Evolutionary conservation across 352 stramenopile species (phyloP), one percentile per base, ranked within the genome.

Genomic region (Pythium utonaiense): DNA sequence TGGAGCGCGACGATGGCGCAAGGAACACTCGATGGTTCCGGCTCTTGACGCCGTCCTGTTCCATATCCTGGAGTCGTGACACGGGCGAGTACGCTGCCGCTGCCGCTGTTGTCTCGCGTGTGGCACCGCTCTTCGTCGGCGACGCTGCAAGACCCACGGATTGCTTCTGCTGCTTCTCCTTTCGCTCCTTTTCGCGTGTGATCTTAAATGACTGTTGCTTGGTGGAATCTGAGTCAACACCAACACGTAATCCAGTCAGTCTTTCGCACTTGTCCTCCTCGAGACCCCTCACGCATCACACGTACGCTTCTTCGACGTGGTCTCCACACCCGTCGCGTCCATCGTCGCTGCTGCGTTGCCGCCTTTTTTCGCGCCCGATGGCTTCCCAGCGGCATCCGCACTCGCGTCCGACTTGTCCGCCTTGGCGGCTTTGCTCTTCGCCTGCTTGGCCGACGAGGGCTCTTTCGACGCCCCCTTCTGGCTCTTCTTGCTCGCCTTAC

Each of bases 21-120:
- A 89, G 54, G 25, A 88, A 75, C 40, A 89, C 68, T 53, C 81
- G 83, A 67, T 84, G 77, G 66, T 91, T 87, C 36, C 78, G 77
- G 66, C 75, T 89, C 62, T 91, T 91, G 55, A 85, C 67, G n/a
- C 69, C 70, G 56, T 91, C 78, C 14, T 74, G 75, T 6, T 75
- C 67, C 56, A 84, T 53, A 3, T 64, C 49, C 12, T 58, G 57
- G 9, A 64, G 48, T 45, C 57, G 57, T 24, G 36, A 38, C 22
- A 25, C 17, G 14, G 47, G 14, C 10, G 49, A 38, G 3, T 62
- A 40, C 33, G n/a, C n/a, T n/a, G 28, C 36, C n/a, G 53, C 25
- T 12, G 50, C 16, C 27, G 48, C 24, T 19, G 30, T 34, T 0
- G 51, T 44, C 38, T 44, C 38, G 10, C 38, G 38, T 24, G 38